These are phyloP conservation scores for Stephanodiscus triporus DNA, from an alignment of 108 stramenopile genomes.

Conservation along the genomic window DNA sequence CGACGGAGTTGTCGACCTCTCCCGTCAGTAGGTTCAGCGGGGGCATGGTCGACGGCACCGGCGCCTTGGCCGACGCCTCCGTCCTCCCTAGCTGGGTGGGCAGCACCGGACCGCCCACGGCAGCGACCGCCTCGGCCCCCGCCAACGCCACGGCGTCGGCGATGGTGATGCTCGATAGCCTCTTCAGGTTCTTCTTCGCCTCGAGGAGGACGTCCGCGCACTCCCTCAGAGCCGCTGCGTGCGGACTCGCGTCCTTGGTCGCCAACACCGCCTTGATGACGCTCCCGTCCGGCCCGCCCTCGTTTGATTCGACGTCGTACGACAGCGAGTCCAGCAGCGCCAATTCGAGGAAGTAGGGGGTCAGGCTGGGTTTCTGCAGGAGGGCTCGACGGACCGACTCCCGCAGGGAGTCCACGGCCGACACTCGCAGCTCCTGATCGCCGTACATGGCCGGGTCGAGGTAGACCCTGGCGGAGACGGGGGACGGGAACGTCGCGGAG, in stretches of 20 bases:
- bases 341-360: conserved; percentile 76
- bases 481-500: conserved; percentile 25
- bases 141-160: conserved; percentile 83
- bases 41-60: conserved; percentile 42
- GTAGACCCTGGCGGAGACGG: conserved; percentile 77
- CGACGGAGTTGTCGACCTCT: conserved; percentile 45
- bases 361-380: conserved; percentile 72
- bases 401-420: conserved; percentile 78
- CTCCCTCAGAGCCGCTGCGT: conserved; percentile 57
- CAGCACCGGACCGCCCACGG: conserved; percentile 81
- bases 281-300: conserved; percentile 81
- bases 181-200: conserved; percentile 70
- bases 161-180: conserved; percentile 75
- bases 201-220: conserved; percentile 64
- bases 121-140: conserved; percentile 78
- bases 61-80: conserved; percentile 51
- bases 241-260: conserved; percentile 50
- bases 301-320: conserved; percentile 57
- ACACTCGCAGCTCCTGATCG: conserved; percentile 85
- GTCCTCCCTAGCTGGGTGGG: conserved; percentile 77
- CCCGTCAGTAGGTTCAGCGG: conserved; percentile 72
- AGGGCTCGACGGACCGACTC: conserved; percentile 79
- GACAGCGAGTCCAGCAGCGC: conserved; percentile 75
- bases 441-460: conserved; percentile 93
- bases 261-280: conserved; percentile 64